phyloP scores from a whole-genome alignment of 2,329 filamentous ascomycete genomes.

The Phaeoacremonium minimum region DNA sequence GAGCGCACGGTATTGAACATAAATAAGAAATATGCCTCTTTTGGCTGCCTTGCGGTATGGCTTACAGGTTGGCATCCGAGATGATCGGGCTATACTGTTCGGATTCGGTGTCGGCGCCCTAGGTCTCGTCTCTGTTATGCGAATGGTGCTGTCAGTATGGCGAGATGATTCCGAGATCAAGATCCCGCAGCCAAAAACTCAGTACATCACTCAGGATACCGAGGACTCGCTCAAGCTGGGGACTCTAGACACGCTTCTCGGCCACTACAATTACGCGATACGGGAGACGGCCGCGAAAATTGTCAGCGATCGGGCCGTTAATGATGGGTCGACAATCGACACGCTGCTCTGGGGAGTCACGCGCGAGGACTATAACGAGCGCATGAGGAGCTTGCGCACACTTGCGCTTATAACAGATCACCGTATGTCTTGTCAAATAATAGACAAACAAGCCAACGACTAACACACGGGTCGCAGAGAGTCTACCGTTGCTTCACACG shows the following conservation, averaged over 20 bases:
- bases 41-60: too few species aligned
- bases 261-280: constrained; percentile 69
- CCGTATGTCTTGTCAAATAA: constrained; percentile 28
- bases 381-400: constrained; percentile 52
- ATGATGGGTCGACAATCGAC: constrained; percentile 49
- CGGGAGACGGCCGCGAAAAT: constrained; percentile 63
- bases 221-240: constrained; percentile 65
- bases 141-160: constrained; percentile 53
- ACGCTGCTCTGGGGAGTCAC: constrained; percentile 55
- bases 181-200: constrained; percentile 58
- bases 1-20: too few species aligned
- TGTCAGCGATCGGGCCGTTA: constrained; percentile 51
- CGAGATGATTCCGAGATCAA: constrained; percentile 64
- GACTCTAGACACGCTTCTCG: constrained; percentile 64
- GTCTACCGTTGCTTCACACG: constrained; percentile 43
- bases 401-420: constrained; percentile 51
- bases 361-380: constrained; percentile 52
- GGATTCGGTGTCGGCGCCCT: constrained; percentile 55
- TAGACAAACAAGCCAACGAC: not conserved
- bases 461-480: constrained; percentile 21
- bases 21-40: too few species aligned
- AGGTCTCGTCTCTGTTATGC: constrained; percentile 52
- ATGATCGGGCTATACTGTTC: constrained; percentile 50
- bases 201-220: constrained; percentile 71
- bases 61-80: too few species aligned